Percentiles rank a stretch among this genome's conserved stretches.
Evolutionary conservation across 2,329 filamentous ascomycete genomes (phyloP).

Genomic region (Botrytis hyacinthi): DNA sequence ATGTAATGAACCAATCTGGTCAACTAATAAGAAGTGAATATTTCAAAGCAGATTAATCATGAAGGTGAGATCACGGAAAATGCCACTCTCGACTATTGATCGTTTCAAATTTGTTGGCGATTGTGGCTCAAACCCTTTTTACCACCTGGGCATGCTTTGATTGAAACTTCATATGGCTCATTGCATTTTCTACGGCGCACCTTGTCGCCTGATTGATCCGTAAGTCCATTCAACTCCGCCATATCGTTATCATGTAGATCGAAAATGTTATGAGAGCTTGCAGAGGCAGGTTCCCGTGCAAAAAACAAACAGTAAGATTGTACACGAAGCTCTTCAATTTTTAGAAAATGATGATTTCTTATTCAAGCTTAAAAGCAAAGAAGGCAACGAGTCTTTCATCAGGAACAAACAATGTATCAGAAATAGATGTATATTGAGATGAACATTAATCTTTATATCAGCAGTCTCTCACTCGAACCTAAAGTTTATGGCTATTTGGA

Average conservation of each 20-base stretch:
- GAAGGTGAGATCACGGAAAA: neutral
- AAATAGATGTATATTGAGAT: neutral
- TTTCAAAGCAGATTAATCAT: neutral
- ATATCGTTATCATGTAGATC: neutral
- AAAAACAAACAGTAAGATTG: neutral
- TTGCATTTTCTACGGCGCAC: neutral
- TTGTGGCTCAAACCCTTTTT: neutral
- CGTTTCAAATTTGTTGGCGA: neutral
- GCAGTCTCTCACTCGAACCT: neutral
- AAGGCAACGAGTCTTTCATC: neutral
- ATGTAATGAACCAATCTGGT: neutral
- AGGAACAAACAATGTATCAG: neutral
- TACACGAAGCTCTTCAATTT: neutral
- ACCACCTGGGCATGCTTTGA: neutral
- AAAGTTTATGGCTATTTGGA: neutral
- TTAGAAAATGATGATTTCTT: too few relatives aligned
- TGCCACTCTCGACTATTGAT: neutral
- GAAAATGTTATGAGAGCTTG: neutral
- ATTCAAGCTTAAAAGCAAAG: neutral
- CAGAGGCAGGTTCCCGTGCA: neutral
- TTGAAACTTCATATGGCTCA: neutral
- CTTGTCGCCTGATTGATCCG: neutral
- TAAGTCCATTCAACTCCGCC: neutral
- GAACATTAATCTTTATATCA: neutral
- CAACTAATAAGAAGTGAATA: neutral